A percentile compares a stretch with the other conserved stretches of the same genome.
Evolutionary conservation across 805 yeast genomes (phyloP).

Genomic region (Sugiyamaella floridensis): DNA sequence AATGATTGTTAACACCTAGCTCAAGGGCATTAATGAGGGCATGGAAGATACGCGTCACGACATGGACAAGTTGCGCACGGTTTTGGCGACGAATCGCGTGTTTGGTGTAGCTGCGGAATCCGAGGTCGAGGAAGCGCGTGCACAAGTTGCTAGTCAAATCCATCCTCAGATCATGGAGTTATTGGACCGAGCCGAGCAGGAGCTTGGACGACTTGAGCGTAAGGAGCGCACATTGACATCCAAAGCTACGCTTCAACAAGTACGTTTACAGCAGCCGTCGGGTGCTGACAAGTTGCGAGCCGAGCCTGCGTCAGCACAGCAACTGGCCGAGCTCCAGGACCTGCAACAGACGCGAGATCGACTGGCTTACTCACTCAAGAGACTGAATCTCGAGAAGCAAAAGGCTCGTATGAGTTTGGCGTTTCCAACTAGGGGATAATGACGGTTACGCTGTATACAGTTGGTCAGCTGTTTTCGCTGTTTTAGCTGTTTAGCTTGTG

Average conservation of each 20-base stretch:
- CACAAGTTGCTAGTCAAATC: constrained; percentile 22
- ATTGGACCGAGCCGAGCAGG: constrained; percentile 20
- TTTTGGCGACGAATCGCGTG: constrained; percentile 20
- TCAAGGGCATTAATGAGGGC: not conserved
- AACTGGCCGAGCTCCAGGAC: constrained; percentile 13
- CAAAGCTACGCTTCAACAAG: constrained; percentile 26
- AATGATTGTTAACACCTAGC: not conserved
- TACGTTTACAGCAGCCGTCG: constrained; percentile 19
- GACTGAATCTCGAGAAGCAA: constrained; percentile 19
- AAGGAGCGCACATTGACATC: constrained; percentile 20
- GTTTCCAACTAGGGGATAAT: not conserved
- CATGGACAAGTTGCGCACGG: constrained; percentile 20
- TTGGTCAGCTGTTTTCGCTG: no score
- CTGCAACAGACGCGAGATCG: constrained; percentile 19
- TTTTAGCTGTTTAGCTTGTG: no score
- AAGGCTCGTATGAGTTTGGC: constrained; percentile 18
- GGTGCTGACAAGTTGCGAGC: constrained; percentile 3
- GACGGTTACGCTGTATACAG: no score
- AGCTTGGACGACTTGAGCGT: constrained; percentile 22
- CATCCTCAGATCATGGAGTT: constrained; percentile 25
- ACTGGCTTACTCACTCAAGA: constrained; percentile 19
- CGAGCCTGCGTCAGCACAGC: constrained; percentile 10
- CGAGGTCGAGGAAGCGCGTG: constrained; percentile 20
- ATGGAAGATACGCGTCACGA: constrained; percentile 7
- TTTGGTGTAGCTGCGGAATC: constrained; percentile 26